Evolutionary conservation across 805 yeast species (phyloP), one percentile per base, ranked within the genome.

Genomic region (Zygotorulaspora danielsina): DNA sequence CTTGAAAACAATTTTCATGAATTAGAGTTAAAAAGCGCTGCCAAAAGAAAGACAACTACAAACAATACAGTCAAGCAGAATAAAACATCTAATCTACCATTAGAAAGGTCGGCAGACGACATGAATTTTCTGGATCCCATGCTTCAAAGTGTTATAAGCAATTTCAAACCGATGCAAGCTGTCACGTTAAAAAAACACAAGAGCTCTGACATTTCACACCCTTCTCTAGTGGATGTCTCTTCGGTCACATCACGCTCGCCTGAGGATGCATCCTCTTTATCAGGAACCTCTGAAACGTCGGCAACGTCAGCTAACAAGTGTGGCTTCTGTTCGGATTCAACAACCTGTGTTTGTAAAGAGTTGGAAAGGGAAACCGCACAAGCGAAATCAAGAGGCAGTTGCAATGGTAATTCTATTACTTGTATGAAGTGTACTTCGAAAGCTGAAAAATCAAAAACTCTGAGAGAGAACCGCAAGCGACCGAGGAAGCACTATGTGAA

Each of bases 321-420:
- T 63, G 97, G 97, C 0, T 89, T 90, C 62, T 90, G 97, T 57
- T 78, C 95, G 0, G 95, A 85, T 50, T 93, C 80, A 50, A 80
- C 95, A 0, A 89, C 95, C 2, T 90, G 97, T 64, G 84, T 90
- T 2, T 90, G 97, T 59, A 76, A 90, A 19, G 96, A 87, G 50
- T 84, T 78, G 12, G 76, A 73, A 1, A 64, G 64, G 13, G 71
- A 64, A 36, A 64, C 66, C 24, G 64, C 19, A 3, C 7, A 27
- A 12, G 35, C 30, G 16, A 64, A n/a, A 64, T 62, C 25, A 12
- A 32, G 28, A 3, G 29, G 29, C 18, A 22, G 44, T 24, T 39
- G 42, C 12, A 27, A 35, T 16, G 32, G 31, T 9, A 32, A 40
- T 18, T 33, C 38, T 1, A 28, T 15, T 5, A 42, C 81, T 76